A percentile compares a stretch with the other conserved stretches of the same genome.
phyloP scores from a whole-genome alignment of 2,329 filamentous ascomycete species.

The Rhynchosporium secalis region DNA sequence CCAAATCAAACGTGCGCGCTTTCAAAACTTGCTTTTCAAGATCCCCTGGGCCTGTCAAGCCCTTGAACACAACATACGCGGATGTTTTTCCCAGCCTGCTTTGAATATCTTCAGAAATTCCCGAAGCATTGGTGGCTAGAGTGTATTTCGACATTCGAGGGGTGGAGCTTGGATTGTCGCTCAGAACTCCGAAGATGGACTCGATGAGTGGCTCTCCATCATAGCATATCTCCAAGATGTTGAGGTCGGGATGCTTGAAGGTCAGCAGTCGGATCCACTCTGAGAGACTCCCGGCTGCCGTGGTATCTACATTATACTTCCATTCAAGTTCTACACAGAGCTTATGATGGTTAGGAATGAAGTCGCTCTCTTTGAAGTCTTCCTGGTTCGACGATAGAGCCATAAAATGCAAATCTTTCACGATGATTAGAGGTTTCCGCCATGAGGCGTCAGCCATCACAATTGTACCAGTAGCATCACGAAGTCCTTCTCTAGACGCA shows the following conservation, averaged over 20 bases:
- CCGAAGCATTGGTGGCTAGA: neutral
- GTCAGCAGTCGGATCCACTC: constrained; percentile 13
- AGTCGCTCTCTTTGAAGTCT: constrained; percentile 38
- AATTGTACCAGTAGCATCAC: constrained; percentile 47
- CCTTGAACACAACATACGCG: neutral
- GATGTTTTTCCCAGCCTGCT: neutral
- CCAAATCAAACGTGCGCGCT: constrained; percentile 8
- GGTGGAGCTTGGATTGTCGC: constrained; percentile 1
- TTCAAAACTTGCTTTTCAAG: constrained; percentile 9
- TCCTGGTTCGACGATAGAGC: constrained; percentile 37
- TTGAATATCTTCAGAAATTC: neutral
- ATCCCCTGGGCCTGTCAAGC: neutral
- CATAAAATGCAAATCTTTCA: constrained; percentile 49
- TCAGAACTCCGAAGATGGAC: neutral
- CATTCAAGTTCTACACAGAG: constrained; percentile 52
- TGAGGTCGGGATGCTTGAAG: constrained; percentile 16
- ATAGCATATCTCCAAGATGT: constrained; percentile 15
- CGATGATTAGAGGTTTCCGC: constrained; percentile 42
- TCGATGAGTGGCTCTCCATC: neutral
- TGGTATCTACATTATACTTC: constrained; percentile 30
- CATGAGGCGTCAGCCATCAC: constrained; percentile 44
- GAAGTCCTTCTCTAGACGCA: constrained; percentile 41
- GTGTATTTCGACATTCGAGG: constrained; percentile 9
- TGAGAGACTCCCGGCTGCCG: constrained; percentile 1
- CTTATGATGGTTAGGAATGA: constrained; percentile 51